Percentiles rank a stretch among this genome's conserved stretches.
Evolutionary conservation across 441 rosid species (phyloP).

Genomic region (Mallotus repandus): DNA sequence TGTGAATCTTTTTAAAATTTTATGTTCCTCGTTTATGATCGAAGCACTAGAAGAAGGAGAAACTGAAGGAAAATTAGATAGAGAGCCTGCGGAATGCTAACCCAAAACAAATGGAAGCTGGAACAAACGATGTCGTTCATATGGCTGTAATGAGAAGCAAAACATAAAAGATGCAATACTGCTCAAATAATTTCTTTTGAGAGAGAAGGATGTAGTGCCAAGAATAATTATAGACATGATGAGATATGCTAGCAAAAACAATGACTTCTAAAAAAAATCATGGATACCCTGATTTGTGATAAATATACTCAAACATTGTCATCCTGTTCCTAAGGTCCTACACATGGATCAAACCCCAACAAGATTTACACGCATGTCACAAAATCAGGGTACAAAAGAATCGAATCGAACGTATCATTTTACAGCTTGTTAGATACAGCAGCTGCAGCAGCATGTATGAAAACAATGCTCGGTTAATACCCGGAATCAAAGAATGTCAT

Average conservation of each 20-base stretch:
- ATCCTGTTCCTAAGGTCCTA: slow-evolving; percentile 25
- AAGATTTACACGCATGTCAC: slow-evolving; percentile 37
- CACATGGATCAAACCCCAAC: slow-evolving; percentile 25
- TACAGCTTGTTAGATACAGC: slow-evolving; percentile 55
- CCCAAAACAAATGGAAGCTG: too few species aligned
- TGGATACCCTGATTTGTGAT: slow-evolving; percentile 24
- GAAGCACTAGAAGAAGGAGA: too few species aligned
- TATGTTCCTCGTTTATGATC: too few species aligned
- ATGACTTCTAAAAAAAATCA: slow-evolving; percentile 13
- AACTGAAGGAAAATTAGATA: too few species aligned
- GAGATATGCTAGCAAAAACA: not conserved
- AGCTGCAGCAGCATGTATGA: slow-evolving; percentile 35
- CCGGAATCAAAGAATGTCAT: slow-evolving; percentile 22
- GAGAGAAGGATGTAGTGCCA: not conserved
- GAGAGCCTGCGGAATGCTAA: too few species aligned
- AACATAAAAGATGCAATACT: too few species aligned
- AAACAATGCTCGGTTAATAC: slow-evolving; percentile 37
- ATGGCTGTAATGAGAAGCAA: too few species aligned
- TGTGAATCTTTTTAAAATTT: too few species aligned
- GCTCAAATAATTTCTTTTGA: not conserved
- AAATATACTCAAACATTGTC: slow-evolving; percentile 31
- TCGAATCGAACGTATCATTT: slow-evolving; percentile 32
- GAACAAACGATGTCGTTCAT: too few species aligned
- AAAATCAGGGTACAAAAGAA: slow-evolving; percentile 41
- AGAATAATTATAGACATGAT: not conserved